These are phyloP conservation scores for Pterocarpus santalinus DNA, from an alignment of 306 rosid genomes.

Conservation along the genomic window DNA sequence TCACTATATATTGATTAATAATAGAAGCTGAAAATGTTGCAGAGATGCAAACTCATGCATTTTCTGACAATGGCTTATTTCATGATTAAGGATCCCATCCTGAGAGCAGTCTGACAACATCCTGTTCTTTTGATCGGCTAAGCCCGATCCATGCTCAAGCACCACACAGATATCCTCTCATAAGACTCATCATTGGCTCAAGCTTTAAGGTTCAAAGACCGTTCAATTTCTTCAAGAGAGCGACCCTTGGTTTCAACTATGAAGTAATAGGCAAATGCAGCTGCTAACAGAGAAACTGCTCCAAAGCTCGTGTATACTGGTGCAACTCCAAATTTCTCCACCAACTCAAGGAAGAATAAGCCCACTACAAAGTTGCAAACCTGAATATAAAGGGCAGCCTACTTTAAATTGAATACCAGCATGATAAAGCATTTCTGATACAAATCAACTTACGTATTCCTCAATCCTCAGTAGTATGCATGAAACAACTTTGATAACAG, in stretches of 20 bases:
- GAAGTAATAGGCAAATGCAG: slow-evolving; percentile 72
- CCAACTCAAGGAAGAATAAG: slow-evolving; percentile 82
- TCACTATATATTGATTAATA: not conserved
- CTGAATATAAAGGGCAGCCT: slow-evolving; percentile 50
- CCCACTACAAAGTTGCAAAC: slow-evolving; percentile 91
- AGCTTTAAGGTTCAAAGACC: slow-evolving; percentile 62
- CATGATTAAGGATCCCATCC: not conserved
- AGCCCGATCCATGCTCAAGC: not conserved
- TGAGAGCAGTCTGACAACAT: not conserved
- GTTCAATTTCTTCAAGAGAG: slow-evolving; percentile 90
- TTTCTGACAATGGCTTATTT: not conserved
- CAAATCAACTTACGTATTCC: not conserved
- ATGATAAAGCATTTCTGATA: not conserved
- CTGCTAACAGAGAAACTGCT: slow-evolving; percentile 75
- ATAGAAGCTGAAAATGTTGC: slow-evolving; percentile 18
- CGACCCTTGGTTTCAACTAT: slow-evolving; percentile 85
- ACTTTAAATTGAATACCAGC: not conserved
- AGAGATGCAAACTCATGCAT: slow-evolving; percentile 7
- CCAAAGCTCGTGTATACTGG: slow-evolving; percentile 85
- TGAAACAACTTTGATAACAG: not conserved
- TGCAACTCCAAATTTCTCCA: slow-evolving; percentile 83
- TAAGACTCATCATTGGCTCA: slow-evolving; percentile 45
- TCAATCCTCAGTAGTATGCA: not conserved
- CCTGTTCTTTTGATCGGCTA: slow-evolving; percentile 18
- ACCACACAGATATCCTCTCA: not conserved